These are phyloP conservation scores for Candida nanaspora DNA, from an alignment of 805 yeast species.

Conservation along the genomic window DNA sequence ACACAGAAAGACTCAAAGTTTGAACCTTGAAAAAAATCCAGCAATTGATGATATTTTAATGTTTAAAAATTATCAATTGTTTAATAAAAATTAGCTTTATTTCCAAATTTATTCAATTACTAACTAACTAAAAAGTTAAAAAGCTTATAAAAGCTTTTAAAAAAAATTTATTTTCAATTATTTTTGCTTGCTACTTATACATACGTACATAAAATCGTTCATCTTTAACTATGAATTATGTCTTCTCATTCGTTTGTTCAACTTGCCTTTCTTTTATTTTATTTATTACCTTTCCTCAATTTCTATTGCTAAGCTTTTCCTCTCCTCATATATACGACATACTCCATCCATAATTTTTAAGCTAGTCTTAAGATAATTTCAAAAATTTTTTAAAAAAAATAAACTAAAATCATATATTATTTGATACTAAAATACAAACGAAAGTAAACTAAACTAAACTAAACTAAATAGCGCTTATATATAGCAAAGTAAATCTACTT, in stretches of 20 bases:
- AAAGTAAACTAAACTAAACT: too few relatives aligned
- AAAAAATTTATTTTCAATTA: neutral
- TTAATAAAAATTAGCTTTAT: neutral
- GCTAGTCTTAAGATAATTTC: neutral
- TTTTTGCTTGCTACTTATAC: neutral
- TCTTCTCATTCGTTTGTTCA: too few relatives aligned
- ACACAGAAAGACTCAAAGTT: conserved; percentile 2
- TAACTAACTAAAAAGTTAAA: too few relatives aligned
- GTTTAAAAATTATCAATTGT: conserved; percentile 1
- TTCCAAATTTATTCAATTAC: neutral
- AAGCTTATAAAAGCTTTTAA: too few relatives aligned
- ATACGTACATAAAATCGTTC: neutral
- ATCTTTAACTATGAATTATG: too few relatives aligned
- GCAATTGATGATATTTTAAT: neutral
- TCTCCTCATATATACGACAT: neutral
- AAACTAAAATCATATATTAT: neutral
- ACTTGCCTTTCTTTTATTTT: too few relatives aligned
- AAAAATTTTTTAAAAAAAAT: neutral
- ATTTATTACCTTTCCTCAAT: neutral
- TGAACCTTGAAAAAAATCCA: neutral
- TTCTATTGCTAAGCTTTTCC: neutral
- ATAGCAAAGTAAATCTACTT: neutral
- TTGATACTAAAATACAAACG: too few relatives aligned
- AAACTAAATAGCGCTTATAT: too few relatives aligned
- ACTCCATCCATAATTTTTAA: neutral